Percentiles rank a stretch among this genome's conserved stretches.
Evolutionary conservation across 2,329 filamentous ascomycete genomes (phyloP).

Genomic region (Venturia effusa): DNA sequence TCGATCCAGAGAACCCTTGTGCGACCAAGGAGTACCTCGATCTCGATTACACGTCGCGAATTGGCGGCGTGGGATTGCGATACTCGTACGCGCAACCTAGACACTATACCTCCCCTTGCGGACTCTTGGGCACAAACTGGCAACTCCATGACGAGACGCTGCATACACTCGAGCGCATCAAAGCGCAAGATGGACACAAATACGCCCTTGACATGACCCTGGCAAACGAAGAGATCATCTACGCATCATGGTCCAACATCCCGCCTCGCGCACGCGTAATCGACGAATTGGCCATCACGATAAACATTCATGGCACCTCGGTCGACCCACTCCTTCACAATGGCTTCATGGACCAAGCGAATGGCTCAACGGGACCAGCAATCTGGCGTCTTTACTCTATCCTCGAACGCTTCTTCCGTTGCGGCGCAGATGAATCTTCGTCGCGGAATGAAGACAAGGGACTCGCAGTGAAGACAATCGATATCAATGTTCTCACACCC

Average conservation of each 20-base stretch:
- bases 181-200: neutral
- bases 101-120: slow-evolving; percentile 1
- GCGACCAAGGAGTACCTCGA: slow-evolving; percentile 1
- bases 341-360: slow-evolving; percentile 1
- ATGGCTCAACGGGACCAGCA: neutral
- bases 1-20: neutral
- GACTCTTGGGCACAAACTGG: neutral
- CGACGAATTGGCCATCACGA: neutral
- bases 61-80: neutral
- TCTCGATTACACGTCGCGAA: slow-evolving; percentile 5
- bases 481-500: slow-evolving; percentile 2
- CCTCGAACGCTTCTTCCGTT: slow-evolving; percentile 2
- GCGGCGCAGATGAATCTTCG: neutral
- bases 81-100: slow-evolving; percentile 2
- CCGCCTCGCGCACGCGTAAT: neutral
- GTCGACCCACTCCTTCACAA: neutral
- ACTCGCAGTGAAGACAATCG: neutral
- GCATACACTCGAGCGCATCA: neutral
- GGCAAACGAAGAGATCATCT: neutral
- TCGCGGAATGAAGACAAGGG: neutral
- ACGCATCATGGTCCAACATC: neutral
- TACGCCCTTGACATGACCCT: slow-evolving; percentile 3
- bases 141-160: neutral
- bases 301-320: neutral
- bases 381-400: slow-evolving; percentile 1